These are phyloP conservation scores for Phyllachora maydis DNA, from an alignment of 2,329 filamentous ascomycete genomes.

Conservation along the genomic window DNA sequence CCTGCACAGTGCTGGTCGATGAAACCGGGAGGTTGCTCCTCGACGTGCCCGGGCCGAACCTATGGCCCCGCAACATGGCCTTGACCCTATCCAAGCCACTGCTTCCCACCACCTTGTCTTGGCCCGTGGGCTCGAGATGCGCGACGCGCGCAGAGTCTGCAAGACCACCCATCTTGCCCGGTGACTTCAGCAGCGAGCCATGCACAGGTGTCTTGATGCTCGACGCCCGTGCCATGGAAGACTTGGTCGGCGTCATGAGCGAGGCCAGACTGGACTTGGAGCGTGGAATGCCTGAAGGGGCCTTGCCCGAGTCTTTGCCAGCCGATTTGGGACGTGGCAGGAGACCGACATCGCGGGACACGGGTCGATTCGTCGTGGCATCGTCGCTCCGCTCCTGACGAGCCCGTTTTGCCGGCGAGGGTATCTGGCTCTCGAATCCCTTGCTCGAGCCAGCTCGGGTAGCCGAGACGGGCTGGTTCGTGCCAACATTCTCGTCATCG, in stretches of 20 bases:
- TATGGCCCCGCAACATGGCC: slow-evolving; percentile 29
- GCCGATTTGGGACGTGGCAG: slow-evolving; percentile 27
- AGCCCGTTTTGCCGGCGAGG: slow-evolving; percentile 43
- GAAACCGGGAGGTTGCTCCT: slow-evolving; percentile 26
- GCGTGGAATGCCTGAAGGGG: slow-evolving; percentile 17
- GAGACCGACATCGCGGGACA: slow-evolving; percentile 26
- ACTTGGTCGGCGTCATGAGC: slow-evolving; percentile 60
- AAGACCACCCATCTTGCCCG: too few species aligned
- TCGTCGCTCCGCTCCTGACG: slow-evolving; percentile 51
- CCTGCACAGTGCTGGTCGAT: slow-evolving; percentile 26
- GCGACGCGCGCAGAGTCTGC: too few species aligned
- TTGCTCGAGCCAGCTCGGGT: too few species aligned
- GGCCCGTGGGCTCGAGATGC: too few species aligned
- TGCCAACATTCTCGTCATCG: slow-evolving; percentile 23
- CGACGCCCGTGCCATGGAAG: slow-evolving; percentile 42
- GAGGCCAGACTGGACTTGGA: slow-evolving; percentile 28
- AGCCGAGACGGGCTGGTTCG: slow-evolving; percentile 7
- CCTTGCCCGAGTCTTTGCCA: slow-evolving; percentile 16
- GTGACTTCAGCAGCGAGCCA: slow-evolving; percentile 28
- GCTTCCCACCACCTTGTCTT: too few species aligned
- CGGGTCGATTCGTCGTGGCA: slow-evolving; percentile 40
- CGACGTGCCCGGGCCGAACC: slow-evolving; percentile 14
- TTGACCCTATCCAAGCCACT: slow-evolving; percentile 33
- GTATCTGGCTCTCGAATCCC: too few species aligned
- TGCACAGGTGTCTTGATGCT: slow-evolving; percentile 27